Evolutionary conservation across 1,139 yeast species (phyloP).

Genomic region (Suhomyces chickasaworum): DNA sequence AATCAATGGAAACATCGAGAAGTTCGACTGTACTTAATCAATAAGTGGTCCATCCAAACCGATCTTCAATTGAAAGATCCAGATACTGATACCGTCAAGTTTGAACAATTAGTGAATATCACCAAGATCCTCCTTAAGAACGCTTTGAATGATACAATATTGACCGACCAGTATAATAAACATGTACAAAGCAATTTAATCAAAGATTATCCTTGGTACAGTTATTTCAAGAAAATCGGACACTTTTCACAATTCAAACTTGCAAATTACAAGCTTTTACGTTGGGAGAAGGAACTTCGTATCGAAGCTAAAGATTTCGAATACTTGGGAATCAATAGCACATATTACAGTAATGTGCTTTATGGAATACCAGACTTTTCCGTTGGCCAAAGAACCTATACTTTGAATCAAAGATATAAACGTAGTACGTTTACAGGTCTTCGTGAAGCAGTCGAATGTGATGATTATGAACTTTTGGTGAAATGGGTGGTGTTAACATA

Average conservation of each 20-base stretch:
- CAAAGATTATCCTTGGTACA: conserved; percentile 74
- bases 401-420: conserved; percentile 15
- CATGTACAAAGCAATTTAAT: conserved; percentile 50
- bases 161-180: conserved; percentile 39
- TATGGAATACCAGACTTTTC: conserved; percentile 26
- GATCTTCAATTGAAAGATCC: conserved; percentile 21
- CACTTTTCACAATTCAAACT: conserved; percentile 60
- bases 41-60: conserved; percentile 24
- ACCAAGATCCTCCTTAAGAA: conserved; percentile 20
- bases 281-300: conserved; percentile 43
- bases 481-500: conserved; percentile 34
- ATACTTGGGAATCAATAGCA: conserved; percentile 21
- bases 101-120: conserved; percentile 24
- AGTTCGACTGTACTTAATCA: conserved; percentile 27
- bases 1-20: conserved; percentile 25
- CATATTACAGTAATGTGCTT: conserved; percentile 29
- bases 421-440: conserved; percentile 30
- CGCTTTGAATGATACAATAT: conserved; percentile 29
- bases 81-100: conserved; percentile 20
- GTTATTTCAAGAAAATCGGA: conserved; percentile 54
- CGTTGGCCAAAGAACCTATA: conserved; percentile 9
- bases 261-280: conserved; percentile 54
- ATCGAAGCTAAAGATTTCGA: conserved; percentile 27
- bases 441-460: conserved; percentile 25
- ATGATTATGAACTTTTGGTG: conserved; percentile 30